Conservation (phyloP, 148 eudicot species). For the Gaultheria prostrata region DNA sequence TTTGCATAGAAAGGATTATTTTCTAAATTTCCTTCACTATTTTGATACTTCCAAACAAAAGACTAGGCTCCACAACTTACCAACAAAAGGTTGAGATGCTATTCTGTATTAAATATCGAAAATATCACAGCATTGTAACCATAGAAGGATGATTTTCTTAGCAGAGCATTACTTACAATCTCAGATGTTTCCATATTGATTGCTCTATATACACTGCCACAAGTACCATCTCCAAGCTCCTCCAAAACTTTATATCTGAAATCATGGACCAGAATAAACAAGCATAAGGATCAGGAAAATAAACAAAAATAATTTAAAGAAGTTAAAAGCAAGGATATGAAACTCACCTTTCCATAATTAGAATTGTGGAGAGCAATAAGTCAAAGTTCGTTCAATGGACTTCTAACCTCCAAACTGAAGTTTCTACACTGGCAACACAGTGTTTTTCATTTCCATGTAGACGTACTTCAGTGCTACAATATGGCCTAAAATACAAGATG, state of each 20-base stretch:
- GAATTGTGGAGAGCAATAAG: constrained; percentile 14
- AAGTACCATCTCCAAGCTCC: constrained; percentile 95
- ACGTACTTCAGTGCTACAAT: constrained; percentile 31
- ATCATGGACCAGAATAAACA: constrained; percentile 20
- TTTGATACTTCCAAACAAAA: background rate
- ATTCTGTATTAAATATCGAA: background rate
- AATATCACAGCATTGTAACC: background rate
- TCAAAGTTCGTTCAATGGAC: constrained; percentile 48
- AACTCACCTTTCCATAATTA: constrained; percentile 72
- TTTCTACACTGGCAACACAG: constrained; percentile 46
- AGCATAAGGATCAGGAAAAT: constrained; percentile 4
- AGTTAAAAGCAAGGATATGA: background rate
- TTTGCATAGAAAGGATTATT: background rate
- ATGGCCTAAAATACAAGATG: constrained; percentile 45
- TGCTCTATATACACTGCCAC: constrained; percentile 94
- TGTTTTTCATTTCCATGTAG: constrained; percentile 42
- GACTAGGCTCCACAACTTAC: background rate
- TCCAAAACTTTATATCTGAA: constrained; percentile 73
- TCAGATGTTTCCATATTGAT: constrained; percentile 69
- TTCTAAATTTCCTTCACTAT: background rate
- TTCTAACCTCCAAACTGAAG: constrained; percentile 63
- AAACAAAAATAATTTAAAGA: background rate
- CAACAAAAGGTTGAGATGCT: background rate
- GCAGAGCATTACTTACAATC: constrained; percentile 52
- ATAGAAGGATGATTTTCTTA: constrained; percentile 5